Conservation (phyloP, 208 protist genomes). For the Wallacemonas rigidus region DNA sequence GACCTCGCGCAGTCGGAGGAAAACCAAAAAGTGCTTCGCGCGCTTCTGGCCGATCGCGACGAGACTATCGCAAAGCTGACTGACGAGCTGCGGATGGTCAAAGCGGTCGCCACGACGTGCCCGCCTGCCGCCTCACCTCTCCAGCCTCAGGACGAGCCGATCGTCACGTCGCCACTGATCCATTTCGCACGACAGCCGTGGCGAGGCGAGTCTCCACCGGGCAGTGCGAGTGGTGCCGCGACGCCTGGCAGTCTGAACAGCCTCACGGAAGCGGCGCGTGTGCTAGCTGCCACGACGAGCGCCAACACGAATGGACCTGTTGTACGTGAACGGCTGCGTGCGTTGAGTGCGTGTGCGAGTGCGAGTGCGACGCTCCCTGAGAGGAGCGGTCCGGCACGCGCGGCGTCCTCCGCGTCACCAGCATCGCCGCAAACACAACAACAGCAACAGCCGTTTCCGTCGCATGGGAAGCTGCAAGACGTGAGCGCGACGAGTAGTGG, state of each 20-base stretch:
- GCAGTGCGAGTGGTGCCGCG: no score
- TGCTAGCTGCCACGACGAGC: not conserved
- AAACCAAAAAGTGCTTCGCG: conserved; percentile 2
- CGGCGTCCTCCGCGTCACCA: not conserved
- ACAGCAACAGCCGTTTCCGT: not conserved
- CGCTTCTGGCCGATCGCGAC: conserved; percentile 15
- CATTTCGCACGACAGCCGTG: not conserved
- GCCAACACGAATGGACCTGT: not conserved
- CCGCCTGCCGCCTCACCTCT: not conserved
- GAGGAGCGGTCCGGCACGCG: not conserved
- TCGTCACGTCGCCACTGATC: not conserved
- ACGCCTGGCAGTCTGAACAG: conserved; percentile 1
- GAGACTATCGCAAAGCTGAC: not conserved
- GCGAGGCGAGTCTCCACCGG: not conserved
- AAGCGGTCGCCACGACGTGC: not conserved
- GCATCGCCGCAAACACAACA: not conserved
- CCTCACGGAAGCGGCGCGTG: not conserved
- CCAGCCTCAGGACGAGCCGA: not conserved
- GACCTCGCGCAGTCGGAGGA: conserved; percentile 8
- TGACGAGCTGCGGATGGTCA: not conserved
- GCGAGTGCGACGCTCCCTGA: not conserved
- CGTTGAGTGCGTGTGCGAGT: not conserved
- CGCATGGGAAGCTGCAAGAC: not conserved
- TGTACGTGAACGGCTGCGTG: not conserved
- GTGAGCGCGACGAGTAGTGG: not conserved